Percentiles rank a stretch among this genome's conserved stretches.
These are phyloP conservation scores for Lactarius quietus DNA, from an alignment of 768 basidiomycete genomes.

Conservation along the genomic window DNA sequence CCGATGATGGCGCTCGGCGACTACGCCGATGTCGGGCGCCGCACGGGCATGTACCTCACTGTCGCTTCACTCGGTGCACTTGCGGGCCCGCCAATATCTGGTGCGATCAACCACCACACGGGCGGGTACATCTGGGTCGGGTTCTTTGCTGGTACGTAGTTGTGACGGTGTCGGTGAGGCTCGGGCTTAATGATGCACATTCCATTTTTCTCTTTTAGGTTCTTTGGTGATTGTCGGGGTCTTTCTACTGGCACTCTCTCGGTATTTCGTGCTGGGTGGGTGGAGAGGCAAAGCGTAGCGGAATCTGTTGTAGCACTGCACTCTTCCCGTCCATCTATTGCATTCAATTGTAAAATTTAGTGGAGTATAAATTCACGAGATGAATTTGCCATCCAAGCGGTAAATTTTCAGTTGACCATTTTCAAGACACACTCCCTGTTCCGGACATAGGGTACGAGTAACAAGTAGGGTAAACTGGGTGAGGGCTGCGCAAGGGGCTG, in stretches of 20 bases:
- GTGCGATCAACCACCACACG: slow-evolving; percentile 55
- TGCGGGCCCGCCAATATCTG: slow-evolving; percentile 69
- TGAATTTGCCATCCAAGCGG: too few species aligned
- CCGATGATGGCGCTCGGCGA: slow-evolving; percentile 63
- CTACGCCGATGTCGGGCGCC: slow-evolving; percentile 56
- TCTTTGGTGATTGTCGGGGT: neutral
- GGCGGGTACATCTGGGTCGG: slow-evolving; percentile 54
- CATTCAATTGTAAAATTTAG: too few species aligned
- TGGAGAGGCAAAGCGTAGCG: slow-evolving; percentile 12
- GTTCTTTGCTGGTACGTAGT: slow-evolving; percentile 45
- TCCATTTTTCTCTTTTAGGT: neutral
- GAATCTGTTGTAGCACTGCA: too few species aligned
- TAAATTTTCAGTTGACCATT: too few species aligned
- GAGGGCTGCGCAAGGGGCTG: too few species aligned
- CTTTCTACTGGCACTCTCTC: neutral
- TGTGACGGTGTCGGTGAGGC: neutral
- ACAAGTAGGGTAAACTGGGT: too few species aligned
- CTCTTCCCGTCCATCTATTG: too few species aligned
- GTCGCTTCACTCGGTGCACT: slow-evolving; percentile 60
- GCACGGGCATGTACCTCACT: slow-evolving; percentile 62
- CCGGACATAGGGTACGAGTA: too few species aligned
- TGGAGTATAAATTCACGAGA: too few species aligned
- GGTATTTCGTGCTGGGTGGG: slow-evolving; percentile 3
- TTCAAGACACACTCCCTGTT: too few species aligned
- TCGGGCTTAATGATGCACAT: neutral